Evolutionary conservation across 2,329 filamentous ascomycete genomes (phyloP), one percentile per base, ranked within the genome.

Genomic region (Seiridium cupressi): DNA sequence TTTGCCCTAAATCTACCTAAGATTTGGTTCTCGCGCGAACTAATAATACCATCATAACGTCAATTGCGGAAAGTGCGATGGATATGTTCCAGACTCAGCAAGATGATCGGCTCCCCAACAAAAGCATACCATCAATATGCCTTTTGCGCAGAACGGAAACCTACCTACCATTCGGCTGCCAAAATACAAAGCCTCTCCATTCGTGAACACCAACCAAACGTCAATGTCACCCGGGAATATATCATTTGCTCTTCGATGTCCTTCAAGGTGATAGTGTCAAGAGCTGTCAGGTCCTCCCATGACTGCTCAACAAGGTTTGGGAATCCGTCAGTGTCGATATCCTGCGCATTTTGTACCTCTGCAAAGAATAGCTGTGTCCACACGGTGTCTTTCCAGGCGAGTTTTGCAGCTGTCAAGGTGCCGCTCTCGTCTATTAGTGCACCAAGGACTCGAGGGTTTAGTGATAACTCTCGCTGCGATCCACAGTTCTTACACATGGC

Each of bases 381-480:
- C 0, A 85, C 85, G 2, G 72, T 60, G 13, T 79, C 72, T 4
- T 77, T 80, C 73, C 86, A 81, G 18, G 86, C 71, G 2, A 87
- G 71, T 69, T 85, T 86, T 0, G 80, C 81, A 2, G 76, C 68
- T 1, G 70, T 67, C 7, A 87, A 76, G 40, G 75, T 76, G 4
- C 82, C 85, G 0, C 84, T 88, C 69, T 89, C 86, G 61, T 89
- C 79, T 6, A 76, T 55, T 2, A 81, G 64, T 0, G 66, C 68
- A 7, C 77, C 76, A 34, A 81, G 68, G 38, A 78, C 69, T 8
- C 70, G 71, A 3, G 79, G 73, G 62, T 81, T 82, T 3, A 78
- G 67, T 6, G 64, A 62, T 9, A 80, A 72, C 0, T 62, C 51
- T 3, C 68, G 62, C 3, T 62, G 51, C 8, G 57, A 66, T 10